Percentiles rank a stretch among this genome's conserved stretches.
Evolutionary conservation across 1,139 yeast genomes (phyloP).

Genomic region (Debaryomyces nepalensis): DNA sequence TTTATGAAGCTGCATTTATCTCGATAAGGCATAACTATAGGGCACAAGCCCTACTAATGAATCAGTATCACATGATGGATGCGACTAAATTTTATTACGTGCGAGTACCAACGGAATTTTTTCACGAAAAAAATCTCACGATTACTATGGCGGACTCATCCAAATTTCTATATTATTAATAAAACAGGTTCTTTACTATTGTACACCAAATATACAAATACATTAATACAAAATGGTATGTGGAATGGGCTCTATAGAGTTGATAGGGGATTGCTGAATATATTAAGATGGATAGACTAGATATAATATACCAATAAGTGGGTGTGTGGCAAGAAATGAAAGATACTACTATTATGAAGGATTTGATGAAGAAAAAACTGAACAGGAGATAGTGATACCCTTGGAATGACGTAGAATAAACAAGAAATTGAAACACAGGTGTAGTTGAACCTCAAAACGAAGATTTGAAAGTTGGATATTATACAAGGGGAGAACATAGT

Average conservation of each 20-base stretch:
- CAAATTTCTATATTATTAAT: slow-evolving; percentile 14
- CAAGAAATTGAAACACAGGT: no score
- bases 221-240: slow-evolving; percentile 30
- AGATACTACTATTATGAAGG: no score
- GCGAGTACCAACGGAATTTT: neutral
- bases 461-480: no score
- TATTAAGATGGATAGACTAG: neutral
- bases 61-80: slow-evolving; percentile 1
- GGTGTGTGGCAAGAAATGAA: neutral
- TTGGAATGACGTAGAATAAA: no score
- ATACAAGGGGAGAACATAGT: neutral
- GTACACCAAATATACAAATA: slow-evolving; percentile 15
- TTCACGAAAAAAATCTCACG: slow-evolving; percentile 7
- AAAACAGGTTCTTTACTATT: slow-evolving; percentile 14
- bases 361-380: no score
- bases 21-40: neutral
- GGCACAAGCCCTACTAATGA: no score
- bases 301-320: neutral
- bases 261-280: neutral
- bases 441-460: no score
- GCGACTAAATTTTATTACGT: neutral
- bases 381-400: no score
- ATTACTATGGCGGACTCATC: slow-evolving; percentile 2
- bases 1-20: no score
- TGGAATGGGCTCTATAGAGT: slow-evolving; percentile 10